phyloP scores from a whole-genome alignment of 108 stramenopile genomes.

The Aurantiochytrium sp. region DNA sequence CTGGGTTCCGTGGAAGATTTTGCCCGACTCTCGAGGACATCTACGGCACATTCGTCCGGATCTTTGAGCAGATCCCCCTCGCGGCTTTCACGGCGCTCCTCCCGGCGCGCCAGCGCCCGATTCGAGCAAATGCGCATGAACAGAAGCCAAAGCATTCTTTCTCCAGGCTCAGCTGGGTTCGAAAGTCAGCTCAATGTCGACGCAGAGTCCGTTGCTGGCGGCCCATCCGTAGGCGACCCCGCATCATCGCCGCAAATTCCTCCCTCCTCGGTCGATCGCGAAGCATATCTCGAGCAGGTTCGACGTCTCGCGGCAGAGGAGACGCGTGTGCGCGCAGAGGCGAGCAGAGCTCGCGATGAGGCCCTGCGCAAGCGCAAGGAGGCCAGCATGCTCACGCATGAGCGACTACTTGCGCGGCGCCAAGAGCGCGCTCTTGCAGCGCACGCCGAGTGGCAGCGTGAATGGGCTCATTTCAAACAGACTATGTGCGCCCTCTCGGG shows the following conservation, averaged over 20 bases:
- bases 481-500: not conserved
- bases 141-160: not conserved
- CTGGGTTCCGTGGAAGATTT: not conserved
- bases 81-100: not conserved
- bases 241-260: not conserved
- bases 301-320: not conserved
- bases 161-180: not conserved
- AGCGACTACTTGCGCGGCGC: not conserved
- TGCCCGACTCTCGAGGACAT: not conserved
- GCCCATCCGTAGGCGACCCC: not conserved
- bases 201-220: too few relatives aligned
- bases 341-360: not conserved
- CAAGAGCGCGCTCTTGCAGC: not conserved
- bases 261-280: not conserved
- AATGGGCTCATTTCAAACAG: not conserved
- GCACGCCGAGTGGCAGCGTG: not conserved
- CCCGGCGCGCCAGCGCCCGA: not conserved
- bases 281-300: not conserved
- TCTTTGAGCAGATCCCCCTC: not conserved
- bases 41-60: not conserved
- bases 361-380: not conserved
- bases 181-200: too few relatives aligned
- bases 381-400: constrained; percentile 1
- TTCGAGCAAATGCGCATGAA: not conserved
- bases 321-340: not conserved